These are phyloP conservation scores for Musa balbisiana DNA, from an alignment of 202 grass and related monocot genomes.

Conservation along the genomic window DNA sequence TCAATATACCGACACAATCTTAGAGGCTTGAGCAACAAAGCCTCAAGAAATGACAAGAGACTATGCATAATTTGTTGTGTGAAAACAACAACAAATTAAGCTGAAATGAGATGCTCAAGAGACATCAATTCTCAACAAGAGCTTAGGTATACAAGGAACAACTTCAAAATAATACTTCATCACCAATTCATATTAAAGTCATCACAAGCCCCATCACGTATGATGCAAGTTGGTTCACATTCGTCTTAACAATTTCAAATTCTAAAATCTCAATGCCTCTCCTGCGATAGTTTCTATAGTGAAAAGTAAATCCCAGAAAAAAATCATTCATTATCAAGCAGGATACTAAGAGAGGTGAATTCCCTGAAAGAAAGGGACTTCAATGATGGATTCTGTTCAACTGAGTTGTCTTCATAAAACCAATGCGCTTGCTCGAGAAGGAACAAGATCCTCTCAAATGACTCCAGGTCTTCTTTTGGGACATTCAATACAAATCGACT, in stretches of 20 bases:
- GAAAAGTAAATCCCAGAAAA: neutral
- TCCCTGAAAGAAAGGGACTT: slow-evolving; percentile 98
- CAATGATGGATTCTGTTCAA: slow-evolving; percentile 76
- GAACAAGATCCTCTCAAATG: slow-evolving; percentile 95
- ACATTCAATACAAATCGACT: slow-evolving; percentile 97
- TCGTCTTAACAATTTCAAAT: neutral
- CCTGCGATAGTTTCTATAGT: neutral
- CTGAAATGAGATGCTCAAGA: neutral
- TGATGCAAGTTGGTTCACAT: neutral
- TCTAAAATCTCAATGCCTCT: neutral
- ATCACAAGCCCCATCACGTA: neutral
- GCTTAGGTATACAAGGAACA: too few relatives aligned
- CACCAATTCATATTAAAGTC: neutral
- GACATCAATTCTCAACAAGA: too few relatives aligned
- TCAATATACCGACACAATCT: too few relatives aligned
- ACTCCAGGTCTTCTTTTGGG: slow-evolving; percentile 91
- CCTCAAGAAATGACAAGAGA: neutral
- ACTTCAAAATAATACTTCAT: neutral
- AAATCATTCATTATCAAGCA: neutral
- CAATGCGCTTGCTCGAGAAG: slow-evolving; percentile 94
- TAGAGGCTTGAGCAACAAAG: neutral
- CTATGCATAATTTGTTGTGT: neutral
- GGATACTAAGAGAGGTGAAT: slow-evolving; percentile 77
- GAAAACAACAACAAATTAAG: neutral
- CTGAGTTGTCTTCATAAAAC: slow-evolving; percentile 99